Conservation (phyloP, 1,284 basidiomycete genomes). For the Naganishia albida region DNA sequence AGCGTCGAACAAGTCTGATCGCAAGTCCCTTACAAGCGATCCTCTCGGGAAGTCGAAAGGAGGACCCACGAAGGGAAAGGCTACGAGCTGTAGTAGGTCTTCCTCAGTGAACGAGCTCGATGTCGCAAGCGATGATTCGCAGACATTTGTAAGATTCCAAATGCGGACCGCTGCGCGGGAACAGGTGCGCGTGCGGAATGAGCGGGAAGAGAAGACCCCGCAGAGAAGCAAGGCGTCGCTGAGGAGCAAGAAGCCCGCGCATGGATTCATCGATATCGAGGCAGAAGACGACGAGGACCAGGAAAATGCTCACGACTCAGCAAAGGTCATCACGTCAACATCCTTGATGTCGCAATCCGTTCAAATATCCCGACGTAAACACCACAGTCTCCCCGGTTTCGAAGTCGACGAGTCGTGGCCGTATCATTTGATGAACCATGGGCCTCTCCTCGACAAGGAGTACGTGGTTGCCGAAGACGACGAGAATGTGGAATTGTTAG, state of each 20-base stretch:
- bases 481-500: neutral
- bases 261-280: neutral
- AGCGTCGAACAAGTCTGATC: constrained; percentile 3
- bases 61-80: neutral
- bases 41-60: too few relatives aligned
- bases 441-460: constrained; percentile 3
- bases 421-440: constrained; percentile 3
- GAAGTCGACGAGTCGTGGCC: constrained; percentile 4
- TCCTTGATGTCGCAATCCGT: constrained; percentile 3
- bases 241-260: neutral
- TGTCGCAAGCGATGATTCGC: constrained; percentile 18
- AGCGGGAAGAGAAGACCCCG: neutral
- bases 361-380: neutral
- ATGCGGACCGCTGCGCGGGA: constrained; percentile 12
- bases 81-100: neutral
- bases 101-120: constrained; percentile 8
- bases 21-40: constrained; percentile 8
- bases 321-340: neutral
- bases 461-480: constrained; percentile 6
- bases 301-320: neutral
- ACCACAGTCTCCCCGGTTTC: neutral
- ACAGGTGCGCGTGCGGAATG: neutral
- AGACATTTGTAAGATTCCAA: constrained; percentile 20
- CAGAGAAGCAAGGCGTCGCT: neutral
- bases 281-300: neutral